Evolutionary conservation across 208 protist species (phyloP), one percentile per base, ranked within the genome.

Genomic region (Angomonas desouzai): DNA sequence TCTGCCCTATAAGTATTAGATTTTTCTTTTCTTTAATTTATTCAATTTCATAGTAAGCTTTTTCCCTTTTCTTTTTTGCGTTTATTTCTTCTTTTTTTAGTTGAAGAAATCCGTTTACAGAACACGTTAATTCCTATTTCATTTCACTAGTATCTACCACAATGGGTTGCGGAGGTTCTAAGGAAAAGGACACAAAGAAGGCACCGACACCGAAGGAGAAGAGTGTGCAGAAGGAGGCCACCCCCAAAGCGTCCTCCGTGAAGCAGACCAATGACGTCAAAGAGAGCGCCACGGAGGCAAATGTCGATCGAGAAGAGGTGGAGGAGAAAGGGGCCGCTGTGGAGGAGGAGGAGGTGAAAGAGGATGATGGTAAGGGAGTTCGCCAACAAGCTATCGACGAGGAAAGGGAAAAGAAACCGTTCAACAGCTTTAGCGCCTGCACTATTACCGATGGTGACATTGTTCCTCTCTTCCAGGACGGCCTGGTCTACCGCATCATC

Each of bases 111-210:
- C n/a, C n/a, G n/a, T n/a, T n/a, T n/a, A n/a, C n/a, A n/a, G n/a
- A n/a, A n/a, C n/a, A n/a, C n/a, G n/a, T n/a, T n/a, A n/a, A n/a
- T n/a, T n/a, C n/a, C n/a, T n/a, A n/a, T n/a, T n/a, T n/a, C n/a
- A n/a, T n/a, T n/a, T n/a, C n/a, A n/a, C n/a, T n/a, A n/a, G n/a
- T n/a, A n/a, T 22, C 7, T 32, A 59, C 28, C 18, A 23, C 62
- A 27, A 85, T 85, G 79, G 79, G 79, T 53, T 85, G 79, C 79
- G 77, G 74, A 57, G 70, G 72, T 36, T 81, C 79, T 0, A 85
- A 76, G 55, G 30, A 65, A 1, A 78, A 79, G 60, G 34, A 72
- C 20, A 48, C 63, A n/a, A 76, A 71, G 64, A 51, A 63, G 64
- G 20, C 18, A 22, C 48, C 27, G 18, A 40, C 30, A 30, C 59